phyloP scores from a whole-genome alignment of 2,329 filamentous ascomycete genomes.

The Pseudonectria buxi region DNA sequence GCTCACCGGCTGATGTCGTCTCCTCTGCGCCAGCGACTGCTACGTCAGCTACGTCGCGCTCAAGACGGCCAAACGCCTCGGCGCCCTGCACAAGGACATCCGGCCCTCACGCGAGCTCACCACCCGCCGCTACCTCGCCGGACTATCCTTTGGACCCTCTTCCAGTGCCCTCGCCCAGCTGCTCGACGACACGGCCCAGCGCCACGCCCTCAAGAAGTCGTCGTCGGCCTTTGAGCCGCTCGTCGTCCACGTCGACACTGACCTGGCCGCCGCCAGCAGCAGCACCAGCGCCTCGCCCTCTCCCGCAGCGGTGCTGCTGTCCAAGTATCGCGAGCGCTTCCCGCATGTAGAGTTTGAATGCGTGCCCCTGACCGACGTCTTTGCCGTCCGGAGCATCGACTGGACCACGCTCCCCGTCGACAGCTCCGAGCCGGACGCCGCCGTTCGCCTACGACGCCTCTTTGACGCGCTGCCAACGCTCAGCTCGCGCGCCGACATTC shows the following conservation, averaged over 20 bases:
- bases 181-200: constrained; percentile 61
- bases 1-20: neutral
- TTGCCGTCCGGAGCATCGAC: constrained; percentile 45
- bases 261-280: constrained; percentile 23
- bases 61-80: constrained; percentile 71
- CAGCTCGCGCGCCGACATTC: constrained; percentile 69
- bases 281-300: constrained; percentile 16
- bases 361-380: constrained; percentile 57
- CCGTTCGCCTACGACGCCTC: constrained; percentile 45
- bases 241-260: constrained; percentile 49
- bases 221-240: constrained; percentile 62
- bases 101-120: constrained; percentile 28
- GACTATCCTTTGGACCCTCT: constrained; percentile 76
- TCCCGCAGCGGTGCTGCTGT: constrained; percentile 39
- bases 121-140: constrained; percentile 55
- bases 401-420: constrained; percentile 41
- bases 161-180: constrained; percentile 73
- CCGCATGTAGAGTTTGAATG: constrained; percentile 58
- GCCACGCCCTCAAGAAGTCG: constrained; percentile 57
- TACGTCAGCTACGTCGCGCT: constrained; percentile 70
- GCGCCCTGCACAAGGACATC: constrained; percentile 43
- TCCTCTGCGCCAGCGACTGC: constrained; percentile 43
- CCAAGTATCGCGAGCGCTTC: constrained; percentile 52
- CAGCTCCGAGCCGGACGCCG: constrained; percentile 13
- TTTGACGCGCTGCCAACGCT: constrained; percentile 60